Conservation (phyloP, 1,139 yeast species). For the Yamadazyma atmosphaerica region DNA sequence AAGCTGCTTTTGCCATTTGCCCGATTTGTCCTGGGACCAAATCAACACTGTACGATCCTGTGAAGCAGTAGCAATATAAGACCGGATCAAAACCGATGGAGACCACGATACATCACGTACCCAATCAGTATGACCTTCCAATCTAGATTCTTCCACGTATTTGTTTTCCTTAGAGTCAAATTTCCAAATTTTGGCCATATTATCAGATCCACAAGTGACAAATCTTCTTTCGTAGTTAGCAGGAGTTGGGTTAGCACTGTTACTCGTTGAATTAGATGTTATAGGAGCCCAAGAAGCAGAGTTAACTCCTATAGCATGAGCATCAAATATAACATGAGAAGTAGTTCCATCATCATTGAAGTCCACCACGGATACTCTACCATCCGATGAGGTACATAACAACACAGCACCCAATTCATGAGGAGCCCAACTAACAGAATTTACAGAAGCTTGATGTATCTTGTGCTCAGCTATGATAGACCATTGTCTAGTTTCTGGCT, state of each 20-base stretch:
- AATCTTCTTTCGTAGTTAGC: constrained; percentile 52
- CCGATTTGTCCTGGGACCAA: constrained; percentile 77
- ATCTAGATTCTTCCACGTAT: constrained; percentile 70
- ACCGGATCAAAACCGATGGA: constrained; percentile 80
- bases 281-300: constrained; percentile 96
- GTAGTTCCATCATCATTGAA: constrained; percentile 90
- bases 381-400: constrained; percentile 91
- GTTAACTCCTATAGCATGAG: constrained; percentile 92
- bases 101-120: constrained; percentile 99
- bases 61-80: constrained; percentile 96
- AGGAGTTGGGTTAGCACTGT: constrained; percentile 20
- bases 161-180: constrained; percentile 56
- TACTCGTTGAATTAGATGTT: constrained; percentile 36
- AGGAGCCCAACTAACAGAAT: constrained; percentile 96
- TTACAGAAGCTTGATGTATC: constrained; percentile 91
- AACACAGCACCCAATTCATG: constrained; percentile 93
- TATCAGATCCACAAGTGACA: constrained; percentile 95
- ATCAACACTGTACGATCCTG: constrained; percentile 94
- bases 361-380: constrained; percentile 86
- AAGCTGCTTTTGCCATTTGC: constrained; percentile 77
- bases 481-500: constrained; percentile 81
- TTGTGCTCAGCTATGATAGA: constrained; percentile 82
- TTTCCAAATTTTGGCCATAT: constrained; percentile 89
- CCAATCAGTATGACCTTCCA: constrained; percentile 96
- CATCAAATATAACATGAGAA: constrained; percentile 62